phyloP scores from a whole-genome alignment of 139 green algal genomes.

The Closterium sp. region DNA sequence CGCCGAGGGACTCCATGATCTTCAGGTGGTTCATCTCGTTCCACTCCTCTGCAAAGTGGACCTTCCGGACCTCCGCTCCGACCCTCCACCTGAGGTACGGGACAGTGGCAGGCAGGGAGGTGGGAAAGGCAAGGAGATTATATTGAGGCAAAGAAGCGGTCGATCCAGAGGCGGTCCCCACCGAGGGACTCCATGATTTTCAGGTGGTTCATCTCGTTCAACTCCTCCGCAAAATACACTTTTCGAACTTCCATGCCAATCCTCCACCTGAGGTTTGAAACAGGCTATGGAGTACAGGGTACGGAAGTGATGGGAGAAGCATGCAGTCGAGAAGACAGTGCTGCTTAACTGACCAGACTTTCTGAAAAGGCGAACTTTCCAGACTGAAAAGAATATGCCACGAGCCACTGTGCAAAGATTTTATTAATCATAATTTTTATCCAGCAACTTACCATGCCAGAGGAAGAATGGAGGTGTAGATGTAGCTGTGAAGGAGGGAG shows the following conservation, averaged over 20 bases:
- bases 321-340: not conserved
- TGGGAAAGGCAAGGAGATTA: not conserved
- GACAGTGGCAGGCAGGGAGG: too few species aligned
- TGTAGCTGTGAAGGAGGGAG: too few species aligned
- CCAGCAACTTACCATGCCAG: too few species aligned
- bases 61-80: slow-evolving; percentile 35
- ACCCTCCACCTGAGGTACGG: slow-evolving; percentile 39
- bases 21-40: slow-evolving; percentile 65
- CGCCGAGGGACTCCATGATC: slow-evolving; percentile 97
- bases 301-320: too few species aligned
- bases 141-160: slow-evolving; percentile 56
- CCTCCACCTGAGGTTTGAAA: slow-evolving; percentile 12
- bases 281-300: too few species aligned
- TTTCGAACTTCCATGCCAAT: slow-evolving; percentile 46
- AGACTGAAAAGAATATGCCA: too few species aligned
- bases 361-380: not conserved
- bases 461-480: too few species aligned
- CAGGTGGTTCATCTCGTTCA: slow-evolving; percentile 59
- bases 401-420: too few species aligned
- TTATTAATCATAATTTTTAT: too few species aligned
- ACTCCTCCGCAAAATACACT: slow-evolving; percentile 60
- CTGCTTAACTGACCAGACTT: not conserved
- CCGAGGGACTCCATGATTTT: slow-evolving; percentile 98
- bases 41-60: slow-evolving; percentile 61
- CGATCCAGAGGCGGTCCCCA: slow-evolving; percentile 85